Conservation (phyloP, 2,329 filamentous ascomycete species). For the Beauveria medogensis region DNA sequence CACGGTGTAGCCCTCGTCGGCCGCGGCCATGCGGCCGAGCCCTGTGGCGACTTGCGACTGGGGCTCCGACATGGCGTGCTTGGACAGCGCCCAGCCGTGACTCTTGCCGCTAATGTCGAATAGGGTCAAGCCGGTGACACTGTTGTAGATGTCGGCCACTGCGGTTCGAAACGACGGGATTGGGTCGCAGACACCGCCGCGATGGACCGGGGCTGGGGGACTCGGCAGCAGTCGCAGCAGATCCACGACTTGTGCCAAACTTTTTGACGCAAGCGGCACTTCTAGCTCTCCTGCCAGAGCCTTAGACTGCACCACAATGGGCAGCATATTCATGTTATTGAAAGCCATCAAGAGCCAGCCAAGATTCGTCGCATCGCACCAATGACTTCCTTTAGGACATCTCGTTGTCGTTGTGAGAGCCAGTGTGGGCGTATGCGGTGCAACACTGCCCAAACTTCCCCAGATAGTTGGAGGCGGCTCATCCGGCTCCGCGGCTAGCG, state of each 20-base stretch:
- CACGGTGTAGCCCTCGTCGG: conserved; percentile 24
- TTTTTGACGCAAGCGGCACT: conserved; percentile 24
- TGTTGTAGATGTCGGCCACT: conserved; percentile 43
- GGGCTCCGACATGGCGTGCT: conserved; percentile 27
- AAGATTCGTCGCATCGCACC: conserved; percentile 44
- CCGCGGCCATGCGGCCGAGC: conserved; percentile 24
- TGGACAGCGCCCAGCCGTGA: conserved; percentile 42
- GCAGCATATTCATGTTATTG: conserved; percentile 37
- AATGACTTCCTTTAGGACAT: conserved; percentile 41
- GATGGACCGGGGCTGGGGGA: conserved; percentile 32
- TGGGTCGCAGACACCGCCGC: conserved; percentile 41
- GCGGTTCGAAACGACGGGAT: conserved; percentile 37
- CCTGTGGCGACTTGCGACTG: conserved; percentile 25
- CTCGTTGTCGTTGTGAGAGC: conserved; percentile 33
- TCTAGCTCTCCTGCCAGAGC: conserved; percentile 13
- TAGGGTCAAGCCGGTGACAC: conserved; percentile 40
- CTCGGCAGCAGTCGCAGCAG: conserved; percentile 35
- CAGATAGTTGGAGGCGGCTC: conserved; percentile 16
- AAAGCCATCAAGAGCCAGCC: conserved; percentile 47
- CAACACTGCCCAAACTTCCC: conserved; percentile 15
- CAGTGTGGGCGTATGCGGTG: conserved; percentile 16
- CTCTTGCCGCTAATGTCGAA: conserved; percentile 39
- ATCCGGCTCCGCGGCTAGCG: conserved; percentile 14
- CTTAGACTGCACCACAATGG: conserved; percentile 27
- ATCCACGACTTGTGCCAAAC: conserved; percentile 38